A percentile compares a stretch with the other conserved stretches of the same genome.
These are phyloP conservation scores for Moricandia arvensis DNA, from an alignment of 345 rosid genomes.

Conservation along the genomic window DNA sequence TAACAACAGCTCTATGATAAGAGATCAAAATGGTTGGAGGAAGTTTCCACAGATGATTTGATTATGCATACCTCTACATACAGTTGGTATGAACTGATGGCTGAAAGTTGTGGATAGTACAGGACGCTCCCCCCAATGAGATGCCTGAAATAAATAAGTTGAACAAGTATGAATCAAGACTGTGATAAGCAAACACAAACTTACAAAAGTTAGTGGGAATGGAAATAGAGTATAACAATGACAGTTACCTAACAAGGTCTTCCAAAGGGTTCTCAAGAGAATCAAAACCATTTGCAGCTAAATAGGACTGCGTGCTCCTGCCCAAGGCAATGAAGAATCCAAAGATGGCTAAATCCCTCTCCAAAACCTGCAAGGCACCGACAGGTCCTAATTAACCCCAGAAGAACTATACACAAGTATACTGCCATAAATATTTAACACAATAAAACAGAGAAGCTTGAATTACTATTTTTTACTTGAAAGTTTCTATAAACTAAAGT, in stretches of 20 bases:
- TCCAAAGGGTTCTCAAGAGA: conserved; percentile 62
- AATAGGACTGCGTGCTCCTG: conserved; percentile 64
- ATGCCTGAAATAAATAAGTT: conserved; percentile 49
- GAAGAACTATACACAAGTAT: background rate
- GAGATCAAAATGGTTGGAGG: conserved; percentile 15
- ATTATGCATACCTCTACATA: conserved; percentile 81
- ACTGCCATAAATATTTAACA: background rate
- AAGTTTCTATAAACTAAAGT: background rate
- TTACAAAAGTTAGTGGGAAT: background rate
- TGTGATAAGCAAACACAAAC: conserved; percentile 18
- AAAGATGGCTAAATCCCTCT: conserved; percentile 94
- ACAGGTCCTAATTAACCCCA: conserved; percentile 20
- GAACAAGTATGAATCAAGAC: conserved; percentile 3
- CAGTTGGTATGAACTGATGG: conserved; percentile 93
- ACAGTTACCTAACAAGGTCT: conserved; percentile 69
- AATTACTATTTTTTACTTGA: background rate
- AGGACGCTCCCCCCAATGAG: conserved; percentile 91
- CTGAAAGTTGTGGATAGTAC: conserved; percentile 90
- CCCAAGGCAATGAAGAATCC: conserved; percentile 98
- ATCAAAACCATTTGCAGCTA: conserved; percentile 83
- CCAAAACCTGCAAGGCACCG: conserved; percentile 69
- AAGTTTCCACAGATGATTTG: conserved; percentile 8
- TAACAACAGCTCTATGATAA: conserved; percentile 27
- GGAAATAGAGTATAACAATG: conserved; percentile 19
- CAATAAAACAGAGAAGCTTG: background rate